phyloP scores from a whole-genome alignment of 148 eudicot species.

The Rhododendron mucronatum region DNA sequence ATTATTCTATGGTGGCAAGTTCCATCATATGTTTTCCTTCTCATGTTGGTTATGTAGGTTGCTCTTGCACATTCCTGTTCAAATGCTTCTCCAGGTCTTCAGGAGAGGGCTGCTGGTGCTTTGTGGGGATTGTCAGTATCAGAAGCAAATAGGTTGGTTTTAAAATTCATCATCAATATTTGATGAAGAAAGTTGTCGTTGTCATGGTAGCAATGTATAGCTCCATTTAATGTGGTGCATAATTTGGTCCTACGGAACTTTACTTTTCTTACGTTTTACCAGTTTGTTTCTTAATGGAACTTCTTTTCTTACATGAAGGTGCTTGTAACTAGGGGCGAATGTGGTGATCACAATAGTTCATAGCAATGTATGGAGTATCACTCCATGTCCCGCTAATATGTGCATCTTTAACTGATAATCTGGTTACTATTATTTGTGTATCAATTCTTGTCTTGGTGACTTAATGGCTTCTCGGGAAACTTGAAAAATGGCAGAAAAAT shows the following conservation, averaged over 20 bases:
- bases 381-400: not conserved
- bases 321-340: not conserved
- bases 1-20: not conserved
- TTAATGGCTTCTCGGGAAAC: not conserved
- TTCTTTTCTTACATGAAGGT: not conserved
- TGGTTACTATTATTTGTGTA: not conserved
- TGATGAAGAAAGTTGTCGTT: not conserved
- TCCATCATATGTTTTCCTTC: not conserved
- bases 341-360: not conserved
- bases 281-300: not conserved
- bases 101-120: slow-evolving; percentile 99
- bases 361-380: not conserved
- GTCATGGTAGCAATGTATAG: not conserved
- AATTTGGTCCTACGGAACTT: slow-evolving; percentile 2
- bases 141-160: slow-evolving; percentile 76
- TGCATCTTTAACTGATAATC: not conserved
- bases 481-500: not conserved
- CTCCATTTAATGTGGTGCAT: slow-evolving; percentile 3
- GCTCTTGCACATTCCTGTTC: slow-evolving; percentile 86
- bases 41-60: slow-evolving; percentile 49
- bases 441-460: not conserved
- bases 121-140: slow-evolving; percentile 97
- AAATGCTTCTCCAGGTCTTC: slow-evolving; percentile 91
- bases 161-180: not conserved
- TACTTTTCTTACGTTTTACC: not conserved